These are phyloP conservation scores for Penicillium capsulatum DNA, from an alignment of 2,329 filamentous ascomycete genomes.

Conservation along the genomic window DNA sequence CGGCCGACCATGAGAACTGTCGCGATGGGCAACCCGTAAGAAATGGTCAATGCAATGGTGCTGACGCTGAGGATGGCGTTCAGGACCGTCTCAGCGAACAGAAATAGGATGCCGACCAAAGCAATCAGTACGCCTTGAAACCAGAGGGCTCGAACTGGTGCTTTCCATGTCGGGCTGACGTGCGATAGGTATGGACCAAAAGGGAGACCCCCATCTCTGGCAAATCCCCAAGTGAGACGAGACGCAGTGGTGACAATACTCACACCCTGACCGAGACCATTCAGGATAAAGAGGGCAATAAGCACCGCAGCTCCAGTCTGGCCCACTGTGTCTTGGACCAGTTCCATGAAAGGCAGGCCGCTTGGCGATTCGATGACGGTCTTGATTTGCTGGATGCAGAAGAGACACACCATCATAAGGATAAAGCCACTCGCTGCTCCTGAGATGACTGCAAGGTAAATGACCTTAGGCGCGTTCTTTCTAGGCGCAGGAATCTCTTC, in stretches of 20 bases:
- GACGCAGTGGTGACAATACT: constrained; percentile 48
- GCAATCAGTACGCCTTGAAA: constrained; percentile 34
- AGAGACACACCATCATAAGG: constrained; percentile 49
- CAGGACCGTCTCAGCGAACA: not conserved
- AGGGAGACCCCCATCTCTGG: constrained; percentile 52
- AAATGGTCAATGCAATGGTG: not conserved
- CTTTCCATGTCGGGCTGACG: constrained; percentile 45
- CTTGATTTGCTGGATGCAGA: constrained; percentile 51
- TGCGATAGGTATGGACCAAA: constrained; percentile 48
- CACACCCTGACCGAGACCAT: constrained; percentile 47
- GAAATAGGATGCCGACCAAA: not conserved
- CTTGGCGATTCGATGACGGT: constrained; percentile 45
- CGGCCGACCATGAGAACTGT: not conserved
- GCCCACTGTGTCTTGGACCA: constrained; percentile 50
- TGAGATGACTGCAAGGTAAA: constrained; percentile 44
- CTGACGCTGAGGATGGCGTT: not conserved
- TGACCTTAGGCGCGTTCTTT: constrained; percentile 49
- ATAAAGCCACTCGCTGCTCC: constrained; percentile 47
- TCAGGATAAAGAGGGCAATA: constrained; percentile 45
- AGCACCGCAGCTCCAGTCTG: constrained; percentile 45
- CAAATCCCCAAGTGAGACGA: constrained; percentile 44
- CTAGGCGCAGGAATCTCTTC: constrained; percentile 53
- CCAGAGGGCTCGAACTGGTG: constrained; percentile 50
- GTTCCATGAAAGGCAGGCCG: constrained; percentile 52
- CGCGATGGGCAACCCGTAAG: not conserved